A percentile compares a stretch with the other conserved stretches of the same genome.
These are phyloP conservation scores for Quercus agrifolia DNA, from an alignment of 306 rosid genomes.

Conservation along the genomic window DNA sequence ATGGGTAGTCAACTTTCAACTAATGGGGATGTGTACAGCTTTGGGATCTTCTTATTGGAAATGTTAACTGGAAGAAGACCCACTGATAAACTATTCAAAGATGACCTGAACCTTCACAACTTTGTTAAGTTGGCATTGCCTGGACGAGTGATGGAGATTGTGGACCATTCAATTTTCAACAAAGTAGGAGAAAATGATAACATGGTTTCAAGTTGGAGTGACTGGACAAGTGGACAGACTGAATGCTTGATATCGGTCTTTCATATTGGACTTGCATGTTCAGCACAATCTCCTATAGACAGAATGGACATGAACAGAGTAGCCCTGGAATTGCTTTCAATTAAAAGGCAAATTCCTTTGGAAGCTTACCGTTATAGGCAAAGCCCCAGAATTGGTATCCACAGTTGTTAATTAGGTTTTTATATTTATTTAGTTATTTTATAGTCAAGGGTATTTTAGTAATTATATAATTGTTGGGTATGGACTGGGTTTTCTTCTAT, in stretches of 20 bases:
- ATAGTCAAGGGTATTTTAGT: no score
- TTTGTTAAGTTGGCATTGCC: not conserved
- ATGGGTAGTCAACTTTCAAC: constrained; percentile 8
- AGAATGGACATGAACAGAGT: no score
- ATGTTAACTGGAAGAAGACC: constrained; percentile 14
- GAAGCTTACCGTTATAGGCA: no score
- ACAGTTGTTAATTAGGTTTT: no score
- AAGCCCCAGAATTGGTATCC: no score
- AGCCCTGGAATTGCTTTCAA: no score
- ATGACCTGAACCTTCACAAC: not conserved
- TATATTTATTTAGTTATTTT: no score
- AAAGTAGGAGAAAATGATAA: not conserved
- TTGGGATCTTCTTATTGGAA: constrained; percentile 9
- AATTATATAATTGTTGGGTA: no score
- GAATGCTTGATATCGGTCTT: not conserved
- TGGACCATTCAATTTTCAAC: not conserved
- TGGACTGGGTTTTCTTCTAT: no score
- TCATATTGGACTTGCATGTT: no score
- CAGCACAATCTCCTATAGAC: no score
- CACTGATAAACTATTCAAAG: not conserved
- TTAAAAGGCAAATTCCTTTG: no score
- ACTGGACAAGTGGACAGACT: not conserved
- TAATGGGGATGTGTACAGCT: constrained; percentile 6
- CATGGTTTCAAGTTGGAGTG: not conserved
- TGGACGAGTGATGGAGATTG: constrained; percentile 1